Evolutionary conservation across 2,329 filamentous ascomycete genomes (phyloP), one percentile per base, ranked within the genome.

Genomic region (Tolypocladium ovalisporum): DNA sequence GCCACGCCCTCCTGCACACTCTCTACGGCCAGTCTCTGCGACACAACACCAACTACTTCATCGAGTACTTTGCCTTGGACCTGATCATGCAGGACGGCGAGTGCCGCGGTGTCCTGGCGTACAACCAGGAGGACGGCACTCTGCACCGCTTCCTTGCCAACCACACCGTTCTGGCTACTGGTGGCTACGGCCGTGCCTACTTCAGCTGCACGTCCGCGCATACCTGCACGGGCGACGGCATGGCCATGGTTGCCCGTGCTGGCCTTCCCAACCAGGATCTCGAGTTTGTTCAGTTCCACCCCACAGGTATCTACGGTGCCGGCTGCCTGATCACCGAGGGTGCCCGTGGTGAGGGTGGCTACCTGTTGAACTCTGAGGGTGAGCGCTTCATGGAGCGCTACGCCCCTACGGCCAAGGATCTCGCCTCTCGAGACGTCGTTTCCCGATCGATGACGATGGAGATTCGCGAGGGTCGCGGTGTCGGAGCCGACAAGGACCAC

Each of bases 341-440:
- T 67, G 90, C 93, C 66, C 90, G 94, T 82, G 94, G 94, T 79
- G 94, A 97, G 82, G 93, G 93, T 82, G 93, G 93, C 70, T 97
- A 97, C 75, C 85, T 99, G 55, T 84, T 97, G 65, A 99, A 99
- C 84, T 91, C 89, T 7, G 89, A 97, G 81, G 93, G 93, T 79
- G 94, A 97, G 79, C 89, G 93, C 69, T 99, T 99, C 79, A 99
- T 99, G 93, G 93, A 97, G 79, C 87, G 93, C 70, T 99, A 99
- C 71, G 93, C 93, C 49, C 93, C 93, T 59, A 97, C 93, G 54
- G 93, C 93, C 67, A 97, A 97, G 85, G 93, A 99, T 85, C 83
- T 99, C 71, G 93, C 93, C 62, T 91, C 87, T 68, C 90, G 93
- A 76, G 93, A 99, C 69, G 94, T 97, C 65, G 93, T 97, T 63